Percentiles rank a stretch among this genome's conserved stretches.
phyloP scores from a whole-genome alignment of 2,329 filamentous ascomycete species.

The Ophiostoma perfectum region DNA sequence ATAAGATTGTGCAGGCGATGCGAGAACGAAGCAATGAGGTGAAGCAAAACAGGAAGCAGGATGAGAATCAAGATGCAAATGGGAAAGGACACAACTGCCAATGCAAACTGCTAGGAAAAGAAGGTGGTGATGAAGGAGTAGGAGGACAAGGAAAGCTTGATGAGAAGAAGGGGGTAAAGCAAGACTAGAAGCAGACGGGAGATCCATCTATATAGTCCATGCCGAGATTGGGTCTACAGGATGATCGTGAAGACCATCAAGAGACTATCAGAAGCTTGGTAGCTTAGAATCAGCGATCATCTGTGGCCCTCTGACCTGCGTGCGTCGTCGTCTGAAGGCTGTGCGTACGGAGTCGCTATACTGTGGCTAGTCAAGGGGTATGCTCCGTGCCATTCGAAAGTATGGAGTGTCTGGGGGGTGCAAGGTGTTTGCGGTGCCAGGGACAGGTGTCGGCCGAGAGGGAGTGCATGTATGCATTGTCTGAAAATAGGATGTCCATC shows the following conservation, averaged over 20 bases:
- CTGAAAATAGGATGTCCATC: not conserved
- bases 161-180: constrained; percentile 4
- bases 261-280: not conserved
- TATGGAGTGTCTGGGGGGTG: not conserved
- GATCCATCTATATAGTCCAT: constrained; percentile 12
- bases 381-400: not conserved
- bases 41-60: not conserved
- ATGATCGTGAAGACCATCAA: constrained; percentile 6
- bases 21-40: not conserved
- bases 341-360: constrained; percentile 7
- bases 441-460: not conserved
- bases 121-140: constrained; percentile 10
- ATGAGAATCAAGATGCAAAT: too few species aligned
- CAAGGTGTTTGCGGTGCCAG: not conserved
- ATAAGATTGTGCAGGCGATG: not conserved
- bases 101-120: not conserved
- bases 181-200: constrained; percentile 6
- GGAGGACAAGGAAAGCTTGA: constrained; percentile 15
- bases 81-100: constrained; percentile 7
- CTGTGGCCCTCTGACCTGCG: not conserved
- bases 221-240: not conserved
- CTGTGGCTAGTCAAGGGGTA: not conserved
- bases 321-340: constrained; percentile 9
- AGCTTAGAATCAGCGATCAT: not conserved
- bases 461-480: constrained; percentile 11